Evolutionary conservation across 1,284 basidiomycete genomes (phyloP).

Genomic region (Ceratobasidium papillatum): DNA sequence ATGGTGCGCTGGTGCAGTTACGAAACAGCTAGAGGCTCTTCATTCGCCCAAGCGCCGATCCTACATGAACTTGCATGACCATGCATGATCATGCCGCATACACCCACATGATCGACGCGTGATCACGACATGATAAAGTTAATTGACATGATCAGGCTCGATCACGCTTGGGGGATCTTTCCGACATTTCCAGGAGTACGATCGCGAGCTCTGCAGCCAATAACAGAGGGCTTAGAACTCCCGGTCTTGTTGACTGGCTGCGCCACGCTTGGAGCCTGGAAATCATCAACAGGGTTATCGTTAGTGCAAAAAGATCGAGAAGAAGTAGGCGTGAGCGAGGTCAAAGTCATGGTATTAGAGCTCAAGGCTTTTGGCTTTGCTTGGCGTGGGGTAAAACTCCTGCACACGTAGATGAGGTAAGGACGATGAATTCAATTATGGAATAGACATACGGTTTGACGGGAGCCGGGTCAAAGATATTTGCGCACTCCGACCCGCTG

Average conservation of each 20-base stretch:
- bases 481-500: not conserved
- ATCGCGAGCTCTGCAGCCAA: not conserved
- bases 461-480: slow-evolving; percentile 19
- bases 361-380: not conserved
- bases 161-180: too few species aligned
- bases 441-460: slow-evolving; percentile 5
- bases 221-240: not conserved
- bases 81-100: too few species aligned
- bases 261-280: not conserved
- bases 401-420: not conserved
- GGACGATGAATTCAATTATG: not conserved
- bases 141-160: too few species aligned
- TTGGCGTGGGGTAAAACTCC: slow-evolving; percentile 1
- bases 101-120: too few species aligned
- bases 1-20: too few species aligned
- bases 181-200: too few species aligned
- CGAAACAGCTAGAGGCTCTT: too few species aligned
- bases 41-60: too few species aligned
- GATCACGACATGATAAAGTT: too few species aligned
- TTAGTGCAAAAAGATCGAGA: not conserved
- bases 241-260: not conserved
- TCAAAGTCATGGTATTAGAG: slow-evolving; percentile 12
- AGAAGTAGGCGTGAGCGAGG: not conserved
- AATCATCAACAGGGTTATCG: not conserved
- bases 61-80: too few species aligned